Base-by-base conservation (phyloP, 2,329 filamentous ascomycete genomes). In the Neofusicoccum sp. region DNA sequence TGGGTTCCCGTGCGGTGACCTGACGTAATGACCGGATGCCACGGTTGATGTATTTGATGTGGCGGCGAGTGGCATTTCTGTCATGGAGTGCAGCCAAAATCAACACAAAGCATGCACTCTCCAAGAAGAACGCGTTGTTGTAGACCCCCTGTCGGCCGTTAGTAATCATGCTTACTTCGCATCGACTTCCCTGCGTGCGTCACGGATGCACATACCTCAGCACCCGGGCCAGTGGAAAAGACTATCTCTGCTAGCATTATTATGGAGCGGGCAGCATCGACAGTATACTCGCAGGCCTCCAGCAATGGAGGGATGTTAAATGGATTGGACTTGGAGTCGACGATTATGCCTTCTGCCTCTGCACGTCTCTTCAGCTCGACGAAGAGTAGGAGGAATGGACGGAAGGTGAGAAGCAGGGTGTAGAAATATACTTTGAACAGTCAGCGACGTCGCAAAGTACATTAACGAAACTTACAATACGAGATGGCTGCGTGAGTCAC, bases 121-220 rank as follows among this genome's bases (percentile, higher is more conserved):
- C 59, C 9, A 61, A 20, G 33, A 61, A 61, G 59, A 61, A 61
- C 12, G 31, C 33, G n/a, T 61, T 53, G 40, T 61, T 61, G 34
- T 57, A 57, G 11, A 61, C 11, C 24, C 57, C 59, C 59, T 48
- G 33, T 20, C 20, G 20, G 20, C 30, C 3, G 34, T 11, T 12
- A 31, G 34, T 20, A 8, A 34, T n/a, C 28, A 9, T 3, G n/a
- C 20, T 16, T 6, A 4, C 28, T 33, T 9, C n/a, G 14, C 28
- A 7, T 30, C 20, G n/a, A 16, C 3, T 4, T 49, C n/a, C n/a
- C 5, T 3, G 12, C 1, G 8, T 9, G 28, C 26, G 14, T 14
- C 3, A 44, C 2, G 11, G 8, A 11, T 53, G 6, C n/a, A 9
- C 57, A 12, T 36, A 59, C 57, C 24, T 59, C 57, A 11, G 57